Evolutionary conservation across 331 rosid genomes (phyloP).

Genomic region (Dryas integrifolia): DNA sequence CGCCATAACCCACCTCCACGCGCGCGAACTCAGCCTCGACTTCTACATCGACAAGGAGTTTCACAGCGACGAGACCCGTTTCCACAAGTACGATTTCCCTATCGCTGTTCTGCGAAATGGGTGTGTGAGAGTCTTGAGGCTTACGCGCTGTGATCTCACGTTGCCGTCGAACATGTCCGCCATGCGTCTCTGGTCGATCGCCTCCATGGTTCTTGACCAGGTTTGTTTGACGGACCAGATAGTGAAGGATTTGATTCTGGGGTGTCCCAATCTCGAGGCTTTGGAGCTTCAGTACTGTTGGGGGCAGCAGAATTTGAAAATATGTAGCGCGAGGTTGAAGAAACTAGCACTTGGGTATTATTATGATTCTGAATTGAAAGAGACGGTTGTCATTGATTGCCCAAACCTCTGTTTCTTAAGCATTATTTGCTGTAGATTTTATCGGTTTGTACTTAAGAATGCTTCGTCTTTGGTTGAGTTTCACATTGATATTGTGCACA

Average conservation of each 20-base stretch:
- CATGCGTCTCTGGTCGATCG: not conserved
- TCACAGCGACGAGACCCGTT: not conserved
- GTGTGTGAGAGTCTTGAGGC: not conserved
- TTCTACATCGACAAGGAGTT: conserved; percentile 1
- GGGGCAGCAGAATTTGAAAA: not conserved
- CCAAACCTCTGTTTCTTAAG: not conserved
- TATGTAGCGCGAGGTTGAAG: not conserved
- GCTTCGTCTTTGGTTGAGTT: conserved; percentile 7
- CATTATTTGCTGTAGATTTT: not conserved
- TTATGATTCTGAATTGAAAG: not conserved
- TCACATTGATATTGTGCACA: not conserved
- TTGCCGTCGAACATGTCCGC: conserved; percentile 4
- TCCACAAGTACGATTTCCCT: conserved; percentile 7
- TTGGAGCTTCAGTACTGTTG: conserved; percentile 4
- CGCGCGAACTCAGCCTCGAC: conserved; percentile 11
- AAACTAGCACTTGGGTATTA: not conserved
- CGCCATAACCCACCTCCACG: conserved; percentile 8
- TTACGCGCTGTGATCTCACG: not conserved
- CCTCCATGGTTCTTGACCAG: not conserved
- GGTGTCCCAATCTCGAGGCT: conserved; percentile 9
- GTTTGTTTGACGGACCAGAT: not conserved
- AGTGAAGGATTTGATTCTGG: not conserved
- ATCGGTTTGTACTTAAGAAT: not conserved
- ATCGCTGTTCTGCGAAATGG: not conserved
- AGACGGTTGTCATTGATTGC: conserved; percentile 12